These are phyloP conservation scores for Schizosaccharomyces versatilis DNA, from an alignment of 1,139 yeast species.

Conservation along the genomic window DNA sequence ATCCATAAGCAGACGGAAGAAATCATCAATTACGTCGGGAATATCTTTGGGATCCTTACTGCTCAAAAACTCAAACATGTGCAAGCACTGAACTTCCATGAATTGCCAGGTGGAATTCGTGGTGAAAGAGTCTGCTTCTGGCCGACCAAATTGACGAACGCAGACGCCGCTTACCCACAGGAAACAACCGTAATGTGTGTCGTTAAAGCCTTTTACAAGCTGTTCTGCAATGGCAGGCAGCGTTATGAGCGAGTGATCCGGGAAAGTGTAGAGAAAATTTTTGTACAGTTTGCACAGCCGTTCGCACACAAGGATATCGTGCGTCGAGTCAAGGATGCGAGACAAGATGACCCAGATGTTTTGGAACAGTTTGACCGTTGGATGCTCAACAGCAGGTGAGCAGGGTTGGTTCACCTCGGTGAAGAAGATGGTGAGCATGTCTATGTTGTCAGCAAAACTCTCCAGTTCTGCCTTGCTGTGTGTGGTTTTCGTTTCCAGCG, in stretches of 20 bases:
- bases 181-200: conserved; percentile 57
- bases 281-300: conserved; percentile 48
- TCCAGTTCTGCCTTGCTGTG: conserved; percentile 20
- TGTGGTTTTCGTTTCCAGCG: conserved; percentile 12
- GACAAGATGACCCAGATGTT: conserved; percentile 41
- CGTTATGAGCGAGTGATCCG: conserved; percentile 39
- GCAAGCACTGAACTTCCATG: conserved; percentile 25
- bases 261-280: conserved; percentile 43
- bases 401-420: conserved; percentile 28
- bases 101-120: conserved; percentile 31
- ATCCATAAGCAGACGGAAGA: conserved; percentile 65
- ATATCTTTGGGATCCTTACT: conserved; percentile 22
- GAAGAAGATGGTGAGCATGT: conserved; percentile 49
- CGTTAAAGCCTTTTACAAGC: conserved; percentile 43
- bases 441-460: conserved; percentile 52
- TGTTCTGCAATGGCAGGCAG: conserved; percentile 42
- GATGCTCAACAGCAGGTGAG: conserved; percentile 16
- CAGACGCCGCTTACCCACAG: conserved; percentile 77
- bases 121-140: conserved; percentile 23
- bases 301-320: conserved; percentile 41
- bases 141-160: conserved; percentile 48
- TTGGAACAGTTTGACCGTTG: conserved; percentile 36
- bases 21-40: conserved; percentile 70
- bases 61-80: conserved; percentile 23
- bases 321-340: conserved; percentile 31